Conservation (phyloP, 768 basidiomycete genomes). For the Macrocybe gigantea region DNA sequence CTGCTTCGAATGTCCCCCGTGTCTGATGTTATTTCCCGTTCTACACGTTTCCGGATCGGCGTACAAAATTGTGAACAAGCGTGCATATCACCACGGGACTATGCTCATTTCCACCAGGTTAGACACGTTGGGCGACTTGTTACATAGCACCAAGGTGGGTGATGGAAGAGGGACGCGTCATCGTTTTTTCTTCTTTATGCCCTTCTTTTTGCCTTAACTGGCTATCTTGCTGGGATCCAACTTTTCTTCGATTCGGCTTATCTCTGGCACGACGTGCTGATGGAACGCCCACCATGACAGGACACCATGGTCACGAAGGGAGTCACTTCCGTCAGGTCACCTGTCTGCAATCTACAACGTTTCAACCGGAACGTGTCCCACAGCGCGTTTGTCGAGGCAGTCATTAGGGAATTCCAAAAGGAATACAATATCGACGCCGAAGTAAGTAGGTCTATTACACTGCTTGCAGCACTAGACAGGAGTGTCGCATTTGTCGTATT, state of each 20-base stretch:
- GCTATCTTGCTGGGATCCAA: neutral
- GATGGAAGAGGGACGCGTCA: too few relatives aligned
- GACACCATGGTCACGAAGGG: conserved; percentile 78
- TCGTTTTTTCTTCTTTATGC: neutral
- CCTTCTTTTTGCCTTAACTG: neutral
- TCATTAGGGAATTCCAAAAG: conserved; percentile 60
- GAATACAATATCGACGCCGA: conserved; percentile 40
- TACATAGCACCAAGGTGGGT: conserved; percentile 61
- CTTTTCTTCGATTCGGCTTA: neutral
- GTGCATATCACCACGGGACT: conserved; percentile 97
- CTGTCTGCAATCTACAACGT: conserved; percentile 77
- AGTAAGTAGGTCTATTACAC: conserved; percentile 12
- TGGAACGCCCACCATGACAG: conserved; percentile 28
- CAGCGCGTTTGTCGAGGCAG: conserved; percentile 61
- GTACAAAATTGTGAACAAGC: conserved; percentile 86
- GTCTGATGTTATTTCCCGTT: conserved; percentile 12
- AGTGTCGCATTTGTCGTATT: neutral
- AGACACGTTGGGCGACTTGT: conserved; percentile 61
- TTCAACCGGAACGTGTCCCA: conserved; percentile 52
- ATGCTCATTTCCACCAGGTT: conserved; percentile 91
- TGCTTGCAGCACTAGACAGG: neutral
- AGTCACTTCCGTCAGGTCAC: conserved; percentile 87
- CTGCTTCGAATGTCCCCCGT: neutral
- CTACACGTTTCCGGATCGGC: conserved; percentile 92
- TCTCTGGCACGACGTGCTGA: too few relatives aligned